phyloP scores from a whole-genome alignment of 2,329 filamentous ascomycete genomes.

The Ceratocystis albifundus region DNA sequence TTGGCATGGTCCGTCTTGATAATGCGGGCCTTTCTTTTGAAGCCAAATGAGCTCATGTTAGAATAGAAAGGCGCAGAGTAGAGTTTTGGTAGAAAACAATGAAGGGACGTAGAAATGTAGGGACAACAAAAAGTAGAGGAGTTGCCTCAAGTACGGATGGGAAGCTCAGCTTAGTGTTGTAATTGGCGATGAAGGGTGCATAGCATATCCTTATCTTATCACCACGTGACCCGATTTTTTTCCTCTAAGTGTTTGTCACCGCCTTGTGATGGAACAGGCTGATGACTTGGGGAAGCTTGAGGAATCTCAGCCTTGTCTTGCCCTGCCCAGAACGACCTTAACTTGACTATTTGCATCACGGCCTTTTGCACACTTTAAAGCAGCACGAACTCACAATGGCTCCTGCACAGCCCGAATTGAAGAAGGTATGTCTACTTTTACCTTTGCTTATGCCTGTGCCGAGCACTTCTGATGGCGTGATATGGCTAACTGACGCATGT shows the following conservation, averaged over 20 bases:
- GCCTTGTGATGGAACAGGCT: background rate
- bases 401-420: slow-evolving; percentile 96
- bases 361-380: slow-evolving; percentile 6
- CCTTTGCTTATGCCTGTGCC: background rate
- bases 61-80: too few species aligned
- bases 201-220: slow-evolving; percentile 35
- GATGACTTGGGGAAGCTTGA: slow-evolving; percentile 1
- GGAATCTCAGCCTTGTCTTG: slow-evolving; percentile 15
- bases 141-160: too few species aligned
- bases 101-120: too few species aligned
- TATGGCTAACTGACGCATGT: background rate
- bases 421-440: slow-evolving; percentile 56
- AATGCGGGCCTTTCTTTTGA: slow-evolving; percentile 61
- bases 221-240: slow-evolving; percentile 36
- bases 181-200: background rate
- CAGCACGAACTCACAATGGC: slow-evolving; percentile 55
- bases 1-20: slow-evolving; percentile 61
- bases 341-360: background rate
- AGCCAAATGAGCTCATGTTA: slow-evolving; percentile 44
- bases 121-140: too few species aligned
- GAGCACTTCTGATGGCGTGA: too few species aligned
- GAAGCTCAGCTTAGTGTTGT: background rate
- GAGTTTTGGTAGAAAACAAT: too few species aligned
- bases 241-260: background rate
- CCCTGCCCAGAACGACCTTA: background rate